phyloP scores from a whole-genome alignment of 192 early-diverging fungal genomes.

The Coemansia sp. region DNA sequence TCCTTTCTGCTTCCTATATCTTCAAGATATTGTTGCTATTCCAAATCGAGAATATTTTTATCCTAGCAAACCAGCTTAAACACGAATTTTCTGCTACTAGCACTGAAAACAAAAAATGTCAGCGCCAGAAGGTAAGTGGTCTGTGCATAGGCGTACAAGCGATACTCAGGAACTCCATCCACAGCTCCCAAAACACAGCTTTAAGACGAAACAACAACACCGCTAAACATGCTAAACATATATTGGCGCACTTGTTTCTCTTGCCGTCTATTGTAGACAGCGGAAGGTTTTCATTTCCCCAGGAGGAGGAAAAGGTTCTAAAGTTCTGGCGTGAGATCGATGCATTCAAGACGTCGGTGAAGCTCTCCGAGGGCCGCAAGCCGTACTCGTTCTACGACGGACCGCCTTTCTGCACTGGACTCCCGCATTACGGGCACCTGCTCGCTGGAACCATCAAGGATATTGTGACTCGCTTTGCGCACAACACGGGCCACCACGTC shows the following conservation, averaged over 20 bases:
- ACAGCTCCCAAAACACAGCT: background rate
- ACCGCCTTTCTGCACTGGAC: slow-evolving; percentile 97
- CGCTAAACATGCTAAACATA: too few relatives aligned
- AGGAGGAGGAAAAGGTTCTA: slow-evolving; percentile 92
- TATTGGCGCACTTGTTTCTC: background rate
- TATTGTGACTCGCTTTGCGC: slow-evolving; percentile 95
- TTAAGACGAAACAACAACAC: background rate
- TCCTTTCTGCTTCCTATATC: background rate
- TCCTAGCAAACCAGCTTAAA: background rate
- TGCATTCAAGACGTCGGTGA: slow-evolving; percentile 88
- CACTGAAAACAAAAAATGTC: slow-evolving; percentile 6
- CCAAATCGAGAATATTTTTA: background rate
- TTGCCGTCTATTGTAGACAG: slow-evolving; percentile 15
- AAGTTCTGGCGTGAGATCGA: slow-evolving; percentile 97
- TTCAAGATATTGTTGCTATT: background rate
- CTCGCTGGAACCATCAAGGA: slow-evolving; percentile 99
- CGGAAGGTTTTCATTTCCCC: slow-evolving; percentile 79
- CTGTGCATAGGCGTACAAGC: background rate
- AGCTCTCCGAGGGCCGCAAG: slow-evolving; percentile 86
- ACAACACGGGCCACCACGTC: slow-evolving; percentile 94
- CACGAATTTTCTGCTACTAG: background rate
- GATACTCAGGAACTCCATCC: background rate
- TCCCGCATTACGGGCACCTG: slow-evolving; percentile 98
- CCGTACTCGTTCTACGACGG: slow-evolving; percentile 97
- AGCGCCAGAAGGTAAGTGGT: slow-evolving; percentile 16